phyloP scores from a whole-genome alignment of 1,284 basidiomycete species.

The Apiotrichum veenhuisii region DNA sequence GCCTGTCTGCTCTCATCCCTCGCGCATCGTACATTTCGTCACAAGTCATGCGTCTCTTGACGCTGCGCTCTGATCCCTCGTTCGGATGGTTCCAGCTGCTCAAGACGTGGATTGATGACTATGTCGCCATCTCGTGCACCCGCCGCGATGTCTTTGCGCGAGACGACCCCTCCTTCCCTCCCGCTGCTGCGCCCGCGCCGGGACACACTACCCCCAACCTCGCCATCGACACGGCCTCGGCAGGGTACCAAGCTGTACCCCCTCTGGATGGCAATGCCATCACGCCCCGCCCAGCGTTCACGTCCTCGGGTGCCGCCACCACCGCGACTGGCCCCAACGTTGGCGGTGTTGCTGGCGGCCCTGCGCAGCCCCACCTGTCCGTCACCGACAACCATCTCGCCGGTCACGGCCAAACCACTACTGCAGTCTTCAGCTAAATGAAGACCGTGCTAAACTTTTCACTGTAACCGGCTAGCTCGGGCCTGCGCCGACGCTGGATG shows the following conservation, averaged over 20 bases:
- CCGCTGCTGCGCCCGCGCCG: not conserved
- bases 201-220: conserved; percentile 9
- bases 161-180: not conserved
- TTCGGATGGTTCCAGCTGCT: conserved; percentile 45
- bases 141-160: conserved; percentile 30
- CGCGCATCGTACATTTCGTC: conserved; percentile 37
- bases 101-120: conserved; percentile 47
- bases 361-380: not conserved
- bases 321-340: conserved; percentile 11
- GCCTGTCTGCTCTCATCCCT: conserved; percentile 18
- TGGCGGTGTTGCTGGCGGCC: conserved; percentile 9
- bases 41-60: conserved; percentile 39
- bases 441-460: too few relatives aligned
- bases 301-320: conserved; percentile 8
- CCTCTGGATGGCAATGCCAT: conserved; percentile 17
- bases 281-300: conserved; percentile 20
- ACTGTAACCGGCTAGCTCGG: not conserved
- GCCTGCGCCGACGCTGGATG: not conserved
- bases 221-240: conserved; percentile 19
- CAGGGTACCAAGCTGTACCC: conserved; percentile 9
- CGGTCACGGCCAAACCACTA: not conserved
- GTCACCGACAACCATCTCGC: too few relatives aligned
- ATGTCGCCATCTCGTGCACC: conserved; percentile 29
- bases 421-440: too few relatives aligned
- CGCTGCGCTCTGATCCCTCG: conserved; percentile 33